These are phyloP conservation scores for Nicotiana otophora DNA, from an alignment of 257 asterid genomes.

Conservation along the genomic window DNA sequence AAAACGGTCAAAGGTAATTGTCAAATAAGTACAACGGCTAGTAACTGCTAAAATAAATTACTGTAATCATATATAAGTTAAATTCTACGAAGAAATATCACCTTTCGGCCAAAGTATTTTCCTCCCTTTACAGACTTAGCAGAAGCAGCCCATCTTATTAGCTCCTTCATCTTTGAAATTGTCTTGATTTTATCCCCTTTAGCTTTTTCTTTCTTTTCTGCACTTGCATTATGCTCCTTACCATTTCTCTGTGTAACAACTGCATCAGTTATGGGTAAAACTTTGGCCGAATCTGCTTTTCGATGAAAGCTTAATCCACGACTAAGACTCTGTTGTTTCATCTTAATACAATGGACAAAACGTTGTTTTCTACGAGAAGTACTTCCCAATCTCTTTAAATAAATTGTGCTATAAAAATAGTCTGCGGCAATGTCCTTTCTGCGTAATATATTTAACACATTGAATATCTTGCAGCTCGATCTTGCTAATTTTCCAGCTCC, in stretches of 20 bases:
- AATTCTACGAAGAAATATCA: not conserved
- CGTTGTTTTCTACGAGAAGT: constrained; percentile 17
- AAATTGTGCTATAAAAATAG: constrained; percentile 39
- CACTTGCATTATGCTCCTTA: constrained; percentile 17
- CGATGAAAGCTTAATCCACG: constrained; percentile 31
- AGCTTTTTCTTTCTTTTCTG: constrained; percentile 37
- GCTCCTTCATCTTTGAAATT: constrained; percentile 56
- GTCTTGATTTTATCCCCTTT: constrained; percentile 45
- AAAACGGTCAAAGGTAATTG: not conserved
- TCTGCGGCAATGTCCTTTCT: constrained; percentile 39
- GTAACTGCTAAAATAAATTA: not conserved
- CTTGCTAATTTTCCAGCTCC: constrained; percentile 11
- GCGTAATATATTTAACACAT: constrained; percentile 15
- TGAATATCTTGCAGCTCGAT: constrained; percentile 28
- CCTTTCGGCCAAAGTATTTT: constrained; percentile 54
- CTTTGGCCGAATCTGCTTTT: constrained; percentile 40
- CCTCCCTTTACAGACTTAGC: constrained; percentile 52
- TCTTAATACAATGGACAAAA: constrained; percentile 34
- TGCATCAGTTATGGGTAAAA: constrained; percentile 44
- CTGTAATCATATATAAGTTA: not conserved
- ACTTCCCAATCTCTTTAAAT: constrained; percentile 26
- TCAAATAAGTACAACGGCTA: not conserved
- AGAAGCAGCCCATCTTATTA: constrained; percentile 71
- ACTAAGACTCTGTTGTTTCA: constrained; percentile 39
- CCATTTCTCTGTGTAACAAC: constrained; percentile 7